Base-by-base conservation (phyloP, 345 rosid genomes). In the Rhodamnia rubescens region DNA sequence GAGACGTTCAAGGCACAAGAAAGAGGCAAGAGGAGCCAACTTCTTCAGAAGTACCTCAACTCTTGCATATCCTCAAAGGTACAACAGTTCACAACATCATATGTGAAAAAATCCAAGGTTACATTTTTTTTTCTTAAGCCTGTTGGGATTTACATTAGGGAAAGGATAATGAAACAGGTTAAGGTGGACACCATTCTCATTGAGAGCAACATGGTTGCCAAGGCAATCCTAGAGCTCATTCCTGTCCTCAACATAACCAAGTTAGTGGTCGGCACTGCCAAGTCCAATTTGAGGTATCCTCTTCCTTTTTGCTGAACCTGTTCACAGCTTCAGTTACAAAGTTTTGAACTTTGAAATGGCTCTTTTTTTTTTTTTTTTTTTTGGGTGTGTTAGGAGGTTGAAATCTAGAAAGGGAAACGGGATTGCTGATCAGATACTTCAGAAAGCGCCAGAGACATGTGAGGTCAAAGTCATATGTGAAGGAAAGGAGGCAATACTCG, bases 181-280 rank as follows among this genome's bases (percentile, higher is more conserved):
- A 93, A 91, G 90, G 94, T 90, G 54, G 99, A 95, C 20, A 94
- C 97, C 2, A 50, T 95, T 27, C 93, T 97, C 59, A 88, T 95
- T 47, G 98, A 95, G 90, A 95, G 96, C 84, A 97, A 95, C 86
- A 64, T 56, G 81, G 94, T 92, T 81, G 93, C 92, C n/a, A 94
- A 92, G 87, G 94, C 99, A 13, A 86, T 95, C 50, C 50, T 89
- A 84, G 95, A 95, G 78, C 95, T 95, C 82, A 90, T 97, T 40
- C 92, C 97, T 80, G 87, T 94, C 88, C 94, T 95, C 83, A 91
- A 92, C 91, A 90, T 95, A 53, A 94, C 82, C 86, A 97, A 90
- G 93, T 92, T 97, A 20, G 97, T 95, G 78, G 89, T 97, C 86
- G 98, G 99, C 88, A 91, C 94, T 84, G 80, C 82, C 88, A 94